Base-by-base conservation (phyloP, 192 early-diverging fungal species). In the Backusella australiensis region DNA sequence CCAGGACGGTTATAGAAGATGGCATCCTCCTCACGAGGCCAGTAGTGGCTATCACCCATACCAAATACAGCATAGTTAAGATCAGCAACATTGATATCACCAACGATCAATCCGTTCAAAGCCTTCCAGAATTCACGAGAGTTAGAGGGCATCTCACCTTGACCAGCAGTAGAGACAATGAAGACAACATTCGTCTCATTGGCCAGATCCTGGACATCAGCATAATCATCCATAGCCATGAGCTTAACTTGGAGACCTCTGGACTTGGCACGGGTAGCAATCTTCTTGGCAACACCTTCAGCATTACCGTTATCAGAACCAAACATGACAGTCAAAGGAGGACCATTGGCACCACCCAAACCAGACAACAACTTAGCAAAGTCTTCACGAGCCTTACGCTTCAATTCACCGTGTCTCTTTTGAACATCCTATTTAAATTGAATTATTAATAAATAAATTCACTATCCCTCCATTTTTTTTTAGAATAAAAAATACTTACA, bases 71-170 rank as follows among this genome's bases (percentile, higher is more conserved):
- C 86, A 82, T 88, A 95, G 69, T 88, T 82, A 41, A 93, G 90
- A 53, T 90, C 91, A 66, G 80, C 85, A 52, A 97, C 82, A 44
- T 86, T 86, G 15, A 90, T 67, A 69, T 91, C 90, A 41, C 78
- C 82, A 67, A 80, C 81, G 34, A 88, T 87, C 21, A 91, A 84
- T 1, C 84, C 77, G 56, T 86, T 85, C 71, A 98, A 85, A 9
- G 84, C 85, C 86, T 94, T 93, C 91, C 93, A 94, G 75, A 95
- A 95, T 83, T 99, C 96, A 77, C 93, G 92, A 14, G 89, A 84
- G 80, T 97, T 96, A 75, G 91, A 91, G 1, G 97, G 97, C 75
- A 98, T 92, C 89, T 99, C 97, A 83, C 97, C 97, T 82, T 99
- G 96, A 32, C 97, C 97, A 39, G 97, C 96, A 11, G 96, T 98